Percentiles rank a stretch among this genome's conserved stretches.
phyloP scores from a whole-genome alignment of 1,284 basidiomycete species.

The Gomphus bonarii region DNA sequence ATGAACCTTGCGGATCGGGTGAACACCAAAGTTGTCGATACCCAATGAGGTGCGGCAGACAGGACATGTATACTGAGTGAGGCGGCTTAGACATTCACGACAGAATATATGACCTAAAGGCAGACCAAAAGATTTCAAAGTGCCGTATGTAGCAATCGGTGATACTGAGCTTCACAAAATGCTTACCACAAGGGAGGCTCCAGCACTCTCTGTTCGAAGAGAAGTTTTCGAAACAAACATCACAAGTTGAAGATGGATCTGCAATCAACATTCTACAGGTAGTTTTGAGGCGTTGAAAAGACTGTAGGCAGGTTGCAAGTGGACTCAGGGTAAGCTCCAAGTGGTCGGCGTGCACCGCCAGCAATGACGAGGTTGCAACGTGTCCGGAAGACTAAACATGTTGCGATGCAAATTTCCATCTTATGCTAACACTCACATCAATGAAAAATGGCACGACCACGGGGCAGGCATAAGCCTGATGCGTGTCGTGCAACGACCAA shows the following conservation, averaged over 20 bases:
- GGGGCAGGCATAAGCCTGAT: constrained; percentile 61
- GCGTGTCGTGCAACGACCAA: constrained; percentile 77
- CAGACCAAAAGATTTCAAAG: neutral
- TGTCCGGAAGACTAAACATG: too few species aligned
- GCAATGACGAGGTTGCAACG: too few species aligned
- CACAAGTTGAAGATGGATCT: constrained; percentile 9
- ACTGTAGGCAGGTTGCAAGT: neutral
- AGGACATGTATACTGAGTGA: neutral
- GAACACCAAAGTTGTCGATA: neutral
- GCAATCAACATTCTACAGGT: neutral
- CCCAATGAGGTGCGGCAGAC: neutral
- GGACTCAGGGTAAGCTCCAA: neutral
- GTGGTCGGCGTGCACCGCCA: neutral
- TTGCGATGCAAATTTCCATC: too few species aligned
- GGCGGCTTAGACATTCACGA: neutral
- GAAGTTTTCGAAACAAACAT: constrained; percentile 8
- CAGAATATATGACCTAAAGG: constrained; percentile 5
- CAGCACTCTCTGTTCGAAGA: constrained; percentile 4
- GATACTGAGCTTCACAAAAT: neutral
- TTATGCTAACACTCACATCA: too few species aligned
- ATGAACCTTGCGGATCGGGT: neutral
- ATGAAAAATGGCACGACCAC: constrained; percentile 44
- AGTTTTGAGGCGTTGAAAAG: neutral
- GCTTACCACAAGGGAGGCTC: constrained; percentile 6
- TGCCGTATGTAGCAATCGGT: neutral